Base-by-base conservation (phyloP, 805 yeast species). In the Candida silvicultrix region DNA sequence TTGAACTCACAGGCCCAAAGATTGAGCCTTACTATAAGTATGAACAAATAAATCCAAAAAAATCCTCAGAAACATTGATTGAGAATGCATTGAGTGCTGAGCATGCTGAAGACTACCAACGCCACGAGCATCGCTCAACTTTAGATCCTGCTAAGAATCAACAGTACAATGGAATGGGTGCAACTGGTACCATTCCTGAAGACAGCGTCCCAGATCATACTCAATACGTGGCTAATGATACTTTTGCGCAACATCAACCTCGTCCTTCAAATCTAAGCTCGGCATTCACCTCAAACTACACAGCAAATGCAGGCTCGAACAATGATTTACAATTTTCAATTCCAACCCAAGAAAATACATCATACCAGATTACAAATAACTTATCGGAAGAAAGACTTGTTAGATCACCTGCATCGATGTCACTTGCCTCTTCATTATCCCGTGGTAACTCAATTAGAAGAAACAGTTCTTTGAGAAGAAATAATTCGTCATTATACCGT, bases 361-460 rank as follows among this genome's bases (percentile, higher is more conserved):
- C 56, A 21, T 65, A 68, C 9, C 67, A 61, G 44, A 62, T 64
- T 18, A 50, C 65, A 28, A 56, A 62, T 1, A 19, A 16, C 8
- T 42, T 40, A 34, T 18, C 38, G 5, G 14, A 9, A 35, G 22
- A 10, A 10, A 31, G 29, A n/a, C 19, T 32, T 7, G 8, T 12
- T 2, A 32, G 19, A 32, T 15, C 34, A 5, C 29, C 34, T 12
- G 5, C 40, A 22, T 28, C 31, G 4, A 8, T 28, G 12, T 28
- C 31, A 7, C 31, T 28, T 28, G 14, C 41, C 5, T 7, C 31
- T 6, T 22, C 23, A 19, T 22, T n/a, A 3, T 14, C 5, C 14
- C 14, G 38, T 6, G n/a, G 29, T 10, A 39, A 20, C 16, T 28
- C 25, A 18, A 16, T 42, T 4, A 40, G 22, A 15, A 41, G 43